Base-by-base conservation (phyloP, 164 flowering plant species). In the Litsea cubeba region DNA sequence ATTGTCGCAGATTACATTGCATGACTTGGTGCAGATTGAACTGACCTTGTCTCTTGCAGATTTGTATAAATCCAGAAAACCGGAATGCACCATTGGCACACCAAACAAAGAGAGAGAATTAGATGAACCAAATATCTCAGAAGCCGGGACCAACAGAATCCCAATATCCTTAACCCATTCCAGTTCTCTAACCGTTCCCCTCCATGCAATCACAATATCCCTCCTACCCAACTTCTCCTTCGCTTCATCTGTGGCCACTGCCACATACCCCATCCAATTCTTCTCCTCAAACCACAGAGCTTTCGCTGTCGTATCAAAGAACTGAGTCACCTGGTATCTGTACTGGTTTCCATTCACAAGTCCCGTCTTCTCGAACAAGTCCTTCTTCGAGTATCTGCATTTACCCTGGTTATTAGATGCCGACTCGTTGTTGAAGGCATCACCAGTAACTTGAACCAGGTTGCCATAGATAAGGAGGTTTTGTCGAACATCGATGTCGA, bases 191-290 rank as follows among this genome's bases (percentile, higher is more conserved):
- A 75, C 50, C 0, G 87, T 75, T 5, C 90, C 88, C 66, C 90
- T 83, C 90, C 86, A 83, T 1, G 79, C 81, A 25, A 87, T 66
- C 76, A 87, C 77, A 62, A 85, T 81, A 23, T 84, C 87, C 63
- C 87, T 85, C 82, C 81, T 85, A 77, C 74, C 88, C 79, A 76
- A 71, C 23, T 51, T 70, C 68, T 15, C 64, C 74, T 71, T 75
- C 28, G 88, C 86, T 32, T 88, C 85, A 62, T 89, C 91, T 0
- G 87, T 86, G 11, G 88, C 87, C 74, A 87, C 93, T 2, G 93
- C 93, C 4, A 89, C 79, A 18, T 75, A 85, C 65, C 90, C 90
- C 24, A 87, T 87, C 82, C 83, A 87, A 69, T 86, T 88, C 5
- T 82, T 81, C 73, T 85, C 87, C 70, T 67, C 72, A 8, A 76